These are phyloP conservation scores for Diaporthe sp. DNA, from an alignment of 2,329 filamentous ascomycete species.

Conservation along the genomic window DNA sequence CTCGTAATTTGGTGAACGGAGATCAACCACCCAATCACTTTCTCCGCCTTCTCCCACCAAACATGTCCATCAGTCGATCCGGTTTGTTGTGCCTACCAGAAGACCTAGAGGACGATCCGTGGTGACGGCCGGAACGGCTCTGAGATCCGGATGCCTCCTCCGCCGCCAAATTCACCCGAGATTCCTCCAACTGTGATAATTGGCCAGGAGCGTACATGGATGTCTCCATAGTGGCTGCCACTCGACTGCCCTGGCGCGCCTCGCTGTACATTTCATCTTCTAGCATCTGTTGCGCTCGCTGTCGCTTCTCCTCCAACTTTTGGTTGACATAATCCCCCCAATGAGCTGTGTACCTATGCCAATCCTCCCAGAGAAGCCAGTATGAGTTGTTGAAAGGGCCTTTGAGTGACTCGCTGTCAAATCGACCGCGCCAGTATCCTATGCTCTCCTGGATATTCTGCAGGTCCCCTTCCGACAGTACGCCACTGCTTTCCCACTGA, in stretches of 20 bases:
- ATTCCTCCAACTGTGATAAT: not conserved
- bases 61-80: fast-evolving
- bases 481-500: not conserved
- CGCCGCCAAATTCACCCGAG: not conserved
- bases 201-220: not conserved
- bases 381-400: slow-evolving; percentile 5
- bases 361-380: not conserved
- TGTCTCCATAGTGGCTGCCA: not conserved
- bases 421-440: too few species aligned
- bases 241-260: not conserved
- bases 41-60: not conserved
- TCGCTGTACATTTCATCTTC: not conserved
- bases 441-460: not conserved
- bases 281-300: not conserved
- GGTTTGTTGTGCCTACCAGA: not conserved
- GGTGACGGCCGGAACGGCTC: not conserved
- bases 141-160: not conserved
- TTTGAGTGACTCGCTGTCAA: not conserved
- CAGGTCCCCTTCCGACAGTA: not conserved
- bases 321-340: not conserved
- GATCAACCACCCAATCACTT: not conserved
- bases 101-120: not conserved
- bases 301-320: not conserved
- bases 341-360: not conserved
- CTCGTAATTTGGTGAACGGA: not conserved